Evolutionary conservation across 2,329 filamentous ascomycete species (phyloP).

Genomic region (Pseudogymnoascus pannorum): DNA sequence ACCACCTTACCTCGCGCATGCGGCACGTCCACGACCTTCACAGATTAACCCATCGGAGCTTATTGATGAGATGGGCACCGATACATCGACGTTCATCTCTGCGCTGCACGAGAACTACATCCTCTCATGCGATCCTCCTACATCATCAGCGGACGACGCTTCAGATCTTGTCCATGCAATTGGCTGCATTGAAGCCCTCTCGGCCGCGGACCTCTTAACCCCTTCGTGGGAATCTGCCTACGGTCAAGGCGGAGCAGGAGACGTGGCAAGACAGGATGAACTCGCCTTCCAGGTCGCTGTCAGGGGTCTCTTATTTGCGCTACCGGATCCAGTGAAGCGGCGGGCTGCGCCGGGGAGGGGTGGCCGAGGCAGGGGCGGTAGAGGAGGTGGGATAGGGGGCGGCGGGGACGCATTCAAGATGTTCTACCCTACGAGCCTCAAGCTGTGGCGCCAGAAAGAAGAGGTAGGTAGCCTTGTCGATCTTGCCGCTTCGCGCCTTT

Average conservation of each 20-base stretch:
- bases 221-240: conserved; percentile 65
- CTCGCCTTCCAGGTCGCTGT: conserved; percentile 89
- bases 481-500: conserved; percentile 55
- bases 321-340: conserved; percentile 82
- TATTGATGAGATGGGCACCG: conserved; percentile 90
- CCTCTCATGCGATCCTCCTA: conserved; percentile 64
- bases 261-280: conserved; percentile 82
- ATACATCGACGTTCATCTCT: conserved; percentile 82
- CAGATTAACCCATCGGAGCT: conserved; percentile 65
- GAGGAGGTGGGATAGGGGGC: conserved; percentile 28
- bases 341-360: conserved; percentile 35
- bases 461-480: conserved; percentile 71
- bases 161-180: conserved; percentile 72
- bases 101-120: conserved; percentile 91
- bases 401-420: conserved; percentile 69
- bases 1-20: conserved; percentile 50
- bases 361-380: conserved; percentile 27
- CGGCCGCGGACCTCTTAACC: conserved; percentile 78
- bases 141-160: conserved; percentile 35
- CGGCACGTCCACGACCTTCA: conserved; percentile 53
- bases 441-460: conserved; percentile 76
- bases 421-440: conserved; percentile 82
- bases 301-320: conserved; percentile 73
- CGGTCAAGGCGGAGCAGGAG: conserved; percentile 52
- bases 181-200: conserved; percentile 78